phyloP scores from a whole-genome alignment of 371 early-diverging fungal genomes.

The Blastocladiella emersonii region DNA sequence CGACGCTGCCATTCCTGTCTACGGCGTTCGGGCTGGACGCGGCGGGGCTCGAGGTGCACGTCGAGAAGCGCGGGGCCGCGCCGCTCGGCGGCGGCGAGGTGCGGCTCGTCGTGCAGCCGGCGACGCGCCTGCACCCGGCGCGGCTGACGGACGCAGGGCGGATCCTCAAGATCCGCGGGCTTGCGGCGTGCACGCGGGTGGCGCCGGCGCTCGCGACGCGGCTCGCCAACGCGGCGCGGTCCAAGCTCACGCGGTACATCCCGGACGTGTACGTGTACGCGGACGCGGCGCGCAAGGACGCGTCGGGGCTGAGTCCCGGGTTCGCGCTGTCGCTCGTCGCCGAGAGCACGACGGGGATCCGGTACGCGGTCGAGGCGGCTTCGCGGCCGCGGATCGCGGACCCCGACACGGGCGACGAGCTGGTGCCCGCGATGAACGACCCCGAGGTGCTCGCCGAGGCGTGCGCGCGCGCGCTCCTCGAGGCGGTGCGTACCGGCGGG shows the following conservation, averaged over 20 bases:
- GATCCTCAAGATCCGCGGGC: constrained; percentile 88
- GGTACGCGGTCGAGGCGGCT: constrained; percentile 69
- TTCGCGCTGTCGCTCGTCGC: constrained; percentile 84
- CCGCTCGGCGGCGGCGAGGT: constrained; percentile 93
- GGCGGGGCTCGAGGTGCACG: constrained; percentile 71
- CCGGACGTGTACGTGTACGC: constrained; percentile 94
- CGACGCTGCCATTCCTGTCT: constrained; percentile 60
- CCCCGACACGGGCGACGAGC: constrained; percentile 42
- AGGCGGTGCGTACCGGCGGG: constrained; percentile 76
- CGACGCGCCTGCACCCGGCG: constrained; percentile 65
- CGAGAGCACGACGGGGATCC: constrained; percentile 70
- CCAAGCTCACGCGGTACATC: constrained; percentile 69
- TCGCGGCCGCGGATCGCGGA: constrained; percentile 19
- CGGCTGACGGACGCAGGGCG: constrained; percentile 67
- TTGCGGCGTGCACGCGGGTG: constrained; percentile 83
- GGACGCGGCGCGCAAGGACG: constrained; percentile 89
- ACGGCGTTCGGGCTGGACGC: constrained; percentile 65
- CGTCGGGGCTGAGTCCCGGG: constrained; percentile 85
- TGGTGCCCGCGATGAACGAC: background rate
- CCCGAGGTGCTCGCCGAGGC: constrained; percentile 79
- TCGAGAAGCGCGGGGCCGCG: constrained; percentile 83
- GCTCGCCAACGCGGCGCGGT: constrained; percentile 74
- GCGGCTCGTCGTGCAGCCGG: constrained; percentile 63
- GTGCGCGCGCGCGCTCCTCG: constrained; percentile 59
- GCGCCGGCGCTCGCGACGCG: constrained; percentile 89